A percentile compares a stretch with the other conserved stretches of the same genome.
phyloP scores from a whole-genome alignment of 352 stramenopile genomes.

The Blastocystis sp. region DNA sequence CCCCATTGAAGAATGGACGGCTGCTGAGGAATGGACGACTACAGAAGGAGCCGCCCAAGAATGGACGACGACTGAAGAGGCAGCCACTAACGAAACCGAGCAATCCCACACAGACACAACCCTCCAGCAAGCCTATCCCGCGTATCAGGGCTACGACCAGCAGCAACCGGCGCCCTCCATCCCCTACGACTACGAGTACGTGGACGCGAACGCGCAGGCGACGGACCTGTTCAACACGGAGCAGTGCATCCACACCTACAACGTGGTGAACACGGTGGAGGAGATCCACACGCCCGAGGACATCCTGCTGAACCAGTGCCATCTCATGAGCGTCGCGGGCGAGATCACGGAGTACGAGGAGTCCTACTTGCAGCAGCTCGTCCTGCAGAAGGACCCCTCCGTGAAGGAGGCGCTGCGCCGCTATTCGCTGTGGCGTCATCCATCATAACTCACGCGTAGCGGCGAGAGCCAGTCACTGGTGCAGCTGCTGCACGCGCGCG shows the following conservation, averaged over 20 bases:
- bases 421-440: constrained; percentile 41
- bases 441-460: not conserved
- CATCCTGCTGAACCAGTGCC: constrained; percentile 45
- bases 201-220: not conserved
- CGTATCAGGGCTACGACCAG: not conserved
- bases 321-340: constrained; percentile 62
- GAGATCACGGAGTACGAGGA: constrained; percentile 68
- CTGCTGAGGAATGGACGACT: no score
- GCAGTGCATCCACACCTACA: constrained; percentile 68
- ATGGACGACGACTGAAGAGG: not conserved
- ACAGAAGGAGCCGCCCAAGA: no score
- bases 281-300: constrained; percentile 68
- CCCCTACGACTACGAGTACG: not conserved
- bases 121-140: not conserved
- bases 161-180: not conserved
- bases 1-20: no score
- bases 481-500: constrained; percentile 48
- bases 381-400: constrained; percentile 51
- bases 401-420: constrained; percentile 51
- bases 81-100: not conserved
- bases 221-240: constrained; percentile 56
- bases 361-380: constrained; percentile 63
- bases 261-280: constrained; percentile 64
- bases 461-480: constrained; percentile 46
- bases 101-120: not conserved